phyloP scores from a whole-genome alignment of 495 filamentous ascomycete species.

The Pseudevernia furfuracea region DNA sequence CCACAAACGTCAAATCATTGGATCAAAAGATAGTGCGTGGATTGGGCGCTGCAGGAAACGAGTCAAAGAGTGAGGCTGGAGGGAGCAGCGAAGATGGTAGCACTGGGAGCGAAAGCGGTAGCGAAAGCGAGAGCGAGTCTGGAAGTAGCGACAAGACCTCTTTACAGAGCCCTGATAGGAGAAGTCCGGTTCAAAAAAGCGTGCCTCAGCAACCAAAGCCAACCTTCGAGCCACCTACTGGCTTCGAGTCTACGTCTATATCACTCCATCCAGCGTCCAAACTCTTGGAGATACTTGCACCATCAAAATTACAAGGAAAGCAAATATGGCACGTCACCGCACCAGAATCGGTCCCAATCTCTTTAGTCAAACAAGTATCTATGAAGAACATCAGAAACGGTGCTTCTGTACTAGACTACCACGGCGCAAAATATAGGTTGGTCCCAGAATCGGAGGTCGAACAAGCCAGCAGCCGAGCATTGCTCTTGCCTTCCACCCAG shows the following conservation, averaged over 20 bases:
- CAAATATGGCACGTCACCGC: slow-evolving; percentile 51
- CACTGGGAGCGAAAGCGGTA: slow-evolving; percentile 4
- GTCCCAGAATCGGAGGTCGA: slow-evolving; percentile 2
- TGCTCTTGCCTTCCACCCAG: slow-evolving; percentile 21
- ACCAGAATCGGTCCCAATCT: slow-evolving; percentile 40
- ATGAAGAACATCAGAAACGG: slow-evolving; percentile 30
- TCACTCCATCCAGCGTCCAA: slow-evolving; percentile 21
- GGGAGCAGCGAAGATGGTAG: slow-evolving; percentile 6
- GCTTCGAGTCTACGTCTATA: slow-evolving; percentile 30
- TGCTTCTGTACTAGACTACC: slow-evolving; percentile 31
- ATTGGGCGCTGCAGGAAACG: not conserved
- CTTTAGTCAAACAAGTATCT: slow-evolving; percentile 35
- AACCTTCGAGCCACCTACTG: slow-evolving; percentile 34
- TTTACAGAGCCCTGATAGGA: not conserved
- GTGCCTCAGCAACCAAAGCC: not conserved
- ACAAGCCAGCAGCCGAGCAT: not conserved
- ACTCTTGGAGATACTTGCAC: slow-evolving; percentile 22
- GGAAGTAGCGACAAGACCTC: slow-evolving; percentile 15
- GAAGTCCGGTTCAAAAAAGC: not conserved
- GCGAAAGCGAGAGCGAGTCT: slow-evolving; percentile 8
- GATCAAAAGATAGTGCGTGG: not conserved
- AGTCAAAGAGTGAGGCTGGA: not conserved
- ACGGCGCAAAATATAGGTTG: slow-evolving; percentile 35
- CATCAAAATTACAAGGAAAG: slow-evolving; percentile 37
- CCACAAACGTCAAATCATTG: not conserved